Evolutionary conservation across 2,329 filamentous ascomycete genomes (phyloP).

Genomic region (Byssochlamys sp.): DNA sequence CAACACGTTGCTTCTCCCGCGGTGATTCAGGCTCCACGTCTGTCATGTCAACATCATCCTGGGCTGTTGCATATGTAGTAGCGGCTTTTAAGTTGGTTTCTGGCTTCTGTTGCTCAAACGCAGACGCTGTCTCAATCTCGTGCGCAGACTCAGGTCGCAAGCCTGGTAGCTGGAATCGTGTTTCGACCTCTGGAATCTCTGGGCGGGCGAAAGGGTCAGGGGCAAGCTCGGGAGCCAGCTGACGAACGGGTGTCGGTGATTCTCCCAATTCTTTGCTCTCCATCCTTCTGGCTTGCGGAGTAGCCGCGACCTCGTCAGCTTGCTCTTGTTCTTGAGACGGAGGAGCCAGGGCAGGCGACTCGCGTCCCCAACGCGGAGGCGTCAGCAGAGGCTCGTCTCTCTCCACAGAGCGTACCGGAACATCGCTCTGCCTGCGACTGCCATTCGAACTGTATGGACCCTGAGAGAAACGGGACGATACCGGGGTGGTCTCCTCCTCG

Average conservation of each 20-base stretch:
- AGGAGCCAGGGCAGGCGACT: conserved; percentile 1
- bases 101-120: not conserved
- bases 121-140: not conserved
- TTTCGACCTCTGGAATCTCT: not conserved
- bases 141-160: not conserved
- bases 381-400: conserved; percentile 10
- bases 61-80: not conserved
- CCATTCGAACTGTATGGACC: not conserved
- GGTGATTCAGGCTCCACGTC: conserved; percentile 1
- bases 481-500: conserved; percentile 7
- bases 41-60: conserved; percentile 7
- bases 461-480: not conserved
- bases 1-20: not conserved
- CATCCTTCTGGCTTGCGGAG: conserved; percentile 1
- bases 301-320: conserved; percentile 2
- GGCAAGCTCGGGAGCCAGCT: not conserved
- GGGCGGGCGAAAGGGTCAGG: not conserved
- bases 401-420: conserved; percentile 20
- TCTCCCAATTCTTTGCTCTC: not conserved
- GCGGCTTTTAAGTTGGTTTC: not conserved
- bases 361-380: conserved; percentile 5
- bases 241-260: not conserved
- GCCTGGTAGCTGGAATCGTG: not conserved
- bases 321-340: not conserved
- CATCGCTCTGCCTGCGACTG: conserved; percentile 10